Evolutionary conservation across 768 basidiomycete species (phyloP), one percentile per base, ranked within the genome.

Genomic region (Mycena chlorophos): DNA sequence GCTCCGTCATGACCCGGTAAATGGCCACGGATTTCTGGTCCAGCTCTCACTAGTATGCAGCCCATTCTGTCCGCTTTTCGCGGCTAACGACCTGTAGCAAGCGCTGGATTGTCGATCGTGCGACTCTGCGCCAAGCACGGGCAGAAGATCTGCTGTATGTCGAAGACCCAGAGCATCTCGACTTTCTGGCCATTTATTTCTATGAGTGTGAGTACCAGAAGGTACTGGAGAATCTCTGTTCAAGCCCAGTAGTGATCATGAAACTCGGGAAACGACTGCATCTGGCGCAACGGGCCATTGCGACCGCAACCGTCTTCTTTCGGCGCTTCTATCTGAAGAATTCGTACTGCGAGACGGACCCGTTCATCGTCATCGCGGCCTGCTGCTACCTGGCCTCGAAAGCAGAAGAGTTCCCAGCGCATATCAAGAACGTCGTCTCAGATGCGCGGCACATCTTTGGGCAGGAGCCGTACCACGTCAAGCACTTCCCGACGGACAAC

Each of bases 361-460:
- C 94, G 0, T 94, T 91, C 64, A 78, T 95, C 54, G 94, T 98
- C 48, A 85, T 94, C 40, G 86, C 94, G 0, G 92, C 94, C 0
- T 99, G 96, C 72, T 87, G 88, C 61, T 98, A 98, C 70, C 88
- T 98, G 29, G 95, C 96, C 8, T 92, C 95, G 0, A 99, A 99
- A 70, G 93, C 94, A 1, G 97, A 99, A 67, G 97, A 99, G 69
- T 91, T 88, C 0, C 95, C 97, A 0, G 82, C 94, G 0, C 94
- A 95, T 66, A 94, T 98, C 73, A 98, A 98, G 75, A 89, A 82
- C 60, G 86, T 98, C 26, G 87, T 96, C 25, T 72, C 85, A 1
- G 95, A 98, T 68, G 88, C 94, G 0, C 82, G 90, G 53, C 65
- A 78, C 5, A 71, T 94, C 39, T 97, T 95, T 68, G 81, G 79